These are phyloP conservation scores for Fraxinus sp. DNA, from an alignment of 305 asterid species.

Conservation along the genomic window DNA sequence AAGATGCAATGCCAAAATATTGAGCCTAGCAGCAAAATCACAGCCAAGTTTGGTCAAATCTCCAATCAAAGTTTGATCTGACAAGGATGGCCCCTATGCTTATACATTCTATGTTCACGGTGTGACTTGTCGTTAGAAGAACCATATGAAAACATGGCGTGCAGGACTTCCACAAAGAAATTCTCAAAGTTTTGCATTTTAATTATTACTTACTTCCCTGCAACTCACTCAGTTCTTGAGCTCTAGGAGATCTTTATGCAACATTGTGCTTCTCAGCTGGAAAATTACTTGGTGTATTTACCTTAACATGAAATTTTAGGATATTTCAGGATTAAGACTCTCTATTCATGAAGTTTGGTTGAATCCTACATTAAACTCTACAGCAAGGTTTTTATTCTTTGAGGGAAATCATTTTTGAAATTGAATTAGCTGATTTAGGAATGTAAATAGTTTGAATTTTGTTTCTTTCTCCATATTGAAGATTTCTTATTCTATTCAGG, in stretches of 20 bases:
- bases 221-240: neutral
- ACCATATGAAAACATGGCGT: neutral
- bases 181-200: neutral
- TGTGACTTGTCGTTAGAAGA: neutral
- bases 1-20: neutral
- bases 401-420: neutral
- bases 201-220: neutral
- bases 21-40: neutral
- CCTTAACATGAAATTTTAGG: neutral
- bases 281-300: neutral
- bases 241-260: neutral
- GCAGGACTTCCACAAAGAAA: neutral
- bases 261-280: neutral
- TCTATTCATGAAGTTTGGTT: neutral
- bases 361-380: neutral
- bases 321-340: neutral
- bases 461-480: neutral
- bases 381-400: neutral
- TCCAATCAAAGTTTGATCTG: neutral
- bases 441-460: neutral
- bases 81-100: neutral
- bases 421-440: neutral
- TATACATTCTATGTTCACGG: neutral
- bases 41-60: slow-evolving; percentile 18
- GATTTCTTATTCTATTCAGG: neutral